These are phyloP conservation scores for Ceratobasidium sp. DNA, from an alignment of 1,284 basidiomycete genomes.

Conservation along the genomic window DNA sequence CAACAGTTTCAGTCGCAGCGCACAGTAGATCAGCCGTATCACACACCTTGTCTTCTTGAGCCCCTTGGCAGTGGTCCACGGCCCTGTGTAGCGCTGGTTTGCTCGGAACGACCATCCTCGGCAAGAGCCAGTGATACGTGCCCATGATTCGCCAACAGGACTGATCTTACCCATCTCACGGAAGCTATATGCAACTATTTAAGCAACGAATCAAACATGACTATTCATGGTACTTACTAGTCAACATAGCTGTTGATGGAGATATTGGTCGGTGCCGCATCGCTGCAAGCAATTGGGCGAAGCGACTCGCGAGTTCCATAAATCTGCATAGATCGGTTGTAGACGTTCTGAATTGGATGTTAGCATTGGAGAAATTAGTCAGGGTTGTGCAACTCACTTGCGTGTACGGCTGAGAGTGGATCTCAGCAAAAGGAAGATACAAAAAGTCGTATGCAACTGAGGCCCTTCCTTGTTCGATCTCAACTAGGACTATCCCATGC, in stretches of 20 bases:
- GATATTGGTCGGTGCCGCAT: conserved; percentile 13
- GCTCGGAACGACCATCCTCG: conserved; percentile 24
- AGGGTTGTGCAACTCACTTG: neutral
- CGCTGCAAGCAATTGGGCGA: conserved; percentile 14
- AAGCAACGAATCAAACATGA: neutral
- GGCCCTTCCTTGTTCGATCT: conserved; percentile 9
- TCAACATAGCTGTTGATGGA: conserved; percentile 7
- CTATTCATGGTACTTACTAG: conserved; percentile 2
- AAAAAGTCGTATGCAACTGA: neutral
- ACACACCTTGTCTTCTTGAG: conserved; percentile 23
- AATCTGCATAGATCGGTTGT: conserved; percentile 36
- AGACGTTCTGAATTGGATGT: conserved; percentile 9
- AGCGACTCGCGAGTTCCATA: conserved; percentile 13
- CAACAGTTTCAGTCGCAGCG: neutral
- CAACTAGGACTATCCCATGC: neutral
- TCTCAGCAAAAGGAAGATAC: neutral
- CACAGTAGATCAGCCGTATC: neutral
- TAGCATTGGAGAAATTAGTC: neutral
- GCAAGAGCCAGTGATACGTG: neutral
- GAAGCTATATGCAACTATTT: neutral
- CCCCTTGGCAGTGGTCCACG: conserved; percentile 19
- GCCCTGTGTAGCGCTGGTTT: conserved; percentile 27
- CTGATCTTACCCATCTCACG: conserved; percentile 25
- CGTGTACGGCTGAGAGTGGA: neutral
- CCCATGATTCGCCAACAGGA: conserved; percentile 19